phyloP scores from a whole-genome alignment of 345 rosid species.

The Melastoma malabathricum region DNA sequence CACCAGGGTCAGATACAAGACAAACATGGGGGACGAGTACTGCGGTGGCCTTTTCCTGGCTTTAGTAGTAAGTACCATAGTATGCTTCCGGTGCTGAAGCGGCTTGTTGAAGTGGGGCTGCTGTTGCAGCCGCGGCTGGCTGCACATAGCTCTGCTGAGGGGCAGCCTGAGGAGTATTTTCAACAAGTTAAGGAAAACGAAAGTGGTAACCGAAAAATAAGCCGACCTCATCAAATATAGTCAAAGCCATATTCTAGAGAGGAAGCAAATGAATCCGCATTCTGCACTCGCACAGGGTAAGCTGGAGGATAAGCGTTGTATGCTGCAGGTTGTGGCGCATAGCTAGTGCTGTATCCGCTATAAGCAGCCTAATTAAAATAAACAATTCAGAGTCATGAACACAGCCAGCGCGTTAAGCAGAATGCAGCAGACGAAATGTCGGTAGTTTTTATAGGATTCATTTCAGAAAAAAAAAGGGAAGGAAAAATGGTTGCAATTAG shows the following conservation, averaged over 20 bases:
- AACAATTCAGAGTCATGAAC: not conserved
- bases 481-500: not conserved
- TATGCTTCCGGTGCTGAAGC: conserved; percentile 9
- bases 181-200: not conserved
- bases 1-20: too few species aligned
- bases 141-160: conserved; percentile 10
- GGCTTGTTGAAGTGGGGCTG: conserved; percentile 9
- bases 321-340: conserved; percentile 51
- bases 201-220: not conserved
- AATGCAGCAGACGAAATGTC: not conserved
- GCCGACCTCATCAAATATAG: not conserved
- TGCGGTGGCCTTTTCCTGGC: too few species aligned
- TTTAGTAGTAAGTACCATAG: conserved; percentile 12
- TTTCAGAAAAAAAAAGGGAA: not conserved
- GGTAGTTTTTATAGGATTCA: not conserved
- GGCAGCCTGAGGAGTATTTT: not conserved
- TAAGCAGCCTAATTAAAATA: conserved; percentile 48
- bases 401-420: not conserved
- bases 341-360: conserved; percentile 53
- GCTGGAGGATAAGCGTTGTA: conserved; percentile 74
- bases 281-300: conserved; percentile 63
- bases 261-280: not conserved
- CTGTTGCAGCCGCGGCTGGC: conserved; percentile 1
- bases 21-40: too few species aligned
- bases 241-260: not conserved